Conservation (phyloP, 1,284 basidiomycete genomes). For the Cutaneotrichosporon dermatis region DNA sequence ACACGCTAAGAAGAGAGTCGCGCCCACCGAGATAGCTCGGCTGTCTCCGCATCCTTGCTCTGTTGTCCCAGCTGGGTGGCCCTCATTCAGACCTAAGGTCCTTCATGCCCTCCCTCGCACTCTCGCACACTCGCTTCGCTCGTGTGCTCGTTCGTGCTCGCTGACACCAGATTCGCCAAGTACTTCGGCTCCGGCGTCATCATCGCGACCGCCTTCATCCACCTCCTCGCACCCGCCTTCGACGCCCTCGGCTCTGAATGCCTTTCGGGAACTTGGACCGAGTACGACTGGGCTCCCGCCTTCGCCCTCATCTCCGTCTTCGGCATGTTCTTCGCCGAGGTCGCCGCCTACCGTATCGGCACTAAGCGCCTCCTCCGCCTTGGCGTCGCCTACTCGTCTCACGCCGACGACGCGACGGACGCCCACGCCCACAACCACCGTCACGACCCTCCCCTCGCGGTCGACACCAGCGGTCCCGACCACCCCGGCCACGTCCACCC, state of each 20-base stretch:
- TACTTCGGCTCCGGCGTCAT: constrained; percentile 95
- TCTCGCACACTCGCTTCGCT: no score
- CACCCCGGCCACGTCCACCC: constrained; percentile 26
- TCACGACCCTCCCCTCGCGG: constrained; percentile 52
- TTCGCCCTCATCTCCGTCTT: constrained; percentile 76
- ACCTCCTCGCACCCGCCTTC: constrained; percentile 71
- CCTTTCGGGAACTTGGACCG: constrained; percentile 64
- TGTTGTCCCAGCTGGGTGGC: no score
- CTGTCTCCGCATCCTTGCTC: no score
- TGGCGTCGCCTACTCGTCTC: constrained; percentile 47
- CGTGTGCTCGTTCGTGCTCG: background rate
- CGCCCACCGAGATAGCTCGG: no score
- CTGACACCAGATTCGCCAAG: constrained; percentile 67
- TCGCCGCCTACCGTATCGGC: constrained; percentile 67
- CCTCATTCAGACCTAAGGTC: no score
- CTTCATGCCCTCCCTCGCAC: background rate
- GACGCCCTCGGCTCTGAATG: constrained; percentile 68
- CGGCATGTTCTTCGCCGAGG: constrained; percentile 74
- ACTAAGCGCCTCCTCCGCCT: constrained; percentile 41
- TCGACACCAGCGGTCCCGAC: constrained; percentile 29
- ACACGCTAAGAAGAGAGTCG: no score
- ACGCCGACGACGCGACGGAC: constrained; percentile 54
- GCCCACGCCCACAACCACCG: constrained; percentile 64
- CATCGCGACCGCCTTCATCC: constrained; percentile 88
- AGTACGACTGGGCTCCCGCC: constrained; percentile 75